These are phyloP conservation scores for Penicillium sp. DNA, from an alignment of 2,329 filamentous ascomycete species.

Conservation along the genomic window DNA sequence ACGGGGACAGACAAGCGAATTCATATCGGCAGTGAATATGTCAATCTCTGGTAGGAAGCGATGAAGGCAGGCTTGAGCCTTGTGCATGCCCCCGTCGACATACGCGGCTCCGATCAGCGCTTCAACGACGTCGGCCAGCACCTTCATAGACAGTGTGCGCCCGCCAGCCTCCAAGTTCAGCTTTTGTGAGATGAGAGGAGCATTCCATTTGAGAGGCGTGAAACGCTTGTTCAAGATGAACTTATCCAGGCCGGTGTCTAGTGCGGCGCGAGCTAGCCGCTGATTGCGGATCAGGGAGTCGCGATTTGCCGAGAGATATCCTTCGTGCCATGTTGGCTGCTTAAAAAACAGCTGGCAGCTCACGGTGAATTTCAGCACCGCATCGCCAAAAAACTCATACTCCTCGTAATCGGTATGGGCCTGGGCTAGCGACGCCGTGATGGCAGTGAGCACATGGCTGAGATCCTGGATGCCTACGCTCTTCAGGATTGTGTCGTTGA, in stretches of 20 bases:
- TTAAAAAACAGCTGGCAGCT: constrained; percentile 58
- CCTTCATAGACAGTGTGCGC: constrained; percentile 62
- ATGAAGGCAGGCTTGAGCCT: constrained; percentile 58
- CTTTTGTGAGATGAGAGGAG: constrained; percentile 51
- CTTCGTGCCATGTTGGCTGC: constrained; percentile 66
- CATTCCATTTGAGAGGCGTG: constrained; percentile 65
- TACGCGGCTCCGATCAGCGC: constrained; percentile 73
- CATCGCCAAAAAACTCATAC: constrained; percentile 82
- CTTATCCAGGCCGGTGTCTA: constrained; percentile 48
- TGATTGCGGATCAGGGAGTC: not conserved
- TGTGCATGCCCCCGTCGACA: constrained; percentile 59
- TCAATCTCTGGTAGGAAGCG: constrained; percentile 58
- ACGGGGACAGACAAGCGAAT: not conserved
- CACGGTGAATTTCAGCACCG: constrained; percentile 68
- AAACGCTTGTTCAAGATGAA: constrained; percentile 68
- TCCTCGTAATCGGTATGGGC: constrained; percentile 68
- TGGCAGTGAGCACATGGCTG: constrained; percentile 59
- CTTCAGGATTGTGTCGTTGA: constrained; percentile 53
- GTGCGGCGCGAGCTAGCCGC: constrained; percentile 23
- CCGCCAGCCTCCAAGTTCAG: constrained; percentile 14
- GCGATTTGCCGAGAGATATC: constrained; percentile 56
- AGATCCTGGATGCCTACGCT: constrained; percentile 51
- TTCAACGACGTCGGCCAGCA: constrained; percentile 81
- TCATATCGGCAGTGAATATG: constrained; percentile 11
- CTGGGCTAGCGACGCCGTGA: constrained; percentile 58